Evolutionary conservation across 257 asterid genomes (phyloP).

Genomic region (Solanum pinnatisectum): DNA sequence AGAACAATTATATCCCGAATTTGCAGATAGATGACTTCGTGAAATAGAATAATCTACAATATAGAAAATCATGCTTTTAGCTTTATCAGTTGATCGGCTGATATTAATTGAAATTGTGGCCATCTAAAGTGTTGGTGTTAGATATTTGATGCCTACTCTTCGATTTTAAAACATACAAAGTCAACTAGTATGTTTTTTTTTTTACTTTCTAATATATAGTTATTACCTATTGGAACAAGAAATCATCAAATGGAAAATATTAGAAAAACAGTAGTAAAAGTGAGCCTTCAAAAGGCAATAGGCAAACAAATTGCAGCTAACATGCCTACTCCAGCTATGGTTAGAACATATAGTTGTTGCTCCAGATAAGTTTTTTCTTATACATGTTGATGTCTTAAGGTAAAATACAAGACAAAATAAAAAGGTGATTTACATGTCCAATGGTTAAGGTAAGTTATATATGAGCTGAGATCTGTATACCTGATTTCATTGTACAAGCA

Average conservation of each 20-base stretch:
- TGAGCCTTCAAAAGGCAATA: not conserved
- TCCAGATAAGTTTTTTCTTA: not conserved
- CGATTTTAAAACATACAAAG: not conserved
- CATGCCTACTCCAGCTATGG: not conserved
- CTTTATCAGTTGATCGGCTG: not conserved
- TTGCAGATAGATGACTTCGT: not conserved
- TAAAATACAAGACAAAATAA: not conserved
- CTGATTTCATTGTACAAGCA: not conserved
- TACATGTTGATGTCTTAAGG: not conserved
- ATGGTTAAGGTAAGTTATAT: not conserved
- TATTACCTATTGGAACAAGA: not conserved
- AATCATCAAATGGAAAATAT: not conserved
- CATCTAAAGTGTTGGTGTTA: not conserved
- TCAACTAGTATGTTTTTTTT: not conserved
- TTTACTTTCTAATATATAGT: not conserved
- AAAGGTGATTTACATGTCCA: not conserved
- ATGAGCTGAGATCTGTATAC: not conserved
- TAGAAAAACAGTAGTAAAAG: not conserved
- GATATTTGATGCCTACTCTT: not conserved
- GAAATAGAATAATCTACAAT: not conserved
- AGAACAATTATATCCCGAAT: not conserved
- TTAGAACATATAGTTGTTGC: not conserved
- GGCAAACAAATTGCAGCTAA: not conserved
- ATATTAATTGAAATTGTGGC: not conserved
- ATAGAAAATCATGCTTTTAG: not conserved